These are phyloP conservation scores for Penicillium sp. DNA, from an alignment of 2,329 filamentous ascomycete genomes.

Conservation along the genomic window DNA sequence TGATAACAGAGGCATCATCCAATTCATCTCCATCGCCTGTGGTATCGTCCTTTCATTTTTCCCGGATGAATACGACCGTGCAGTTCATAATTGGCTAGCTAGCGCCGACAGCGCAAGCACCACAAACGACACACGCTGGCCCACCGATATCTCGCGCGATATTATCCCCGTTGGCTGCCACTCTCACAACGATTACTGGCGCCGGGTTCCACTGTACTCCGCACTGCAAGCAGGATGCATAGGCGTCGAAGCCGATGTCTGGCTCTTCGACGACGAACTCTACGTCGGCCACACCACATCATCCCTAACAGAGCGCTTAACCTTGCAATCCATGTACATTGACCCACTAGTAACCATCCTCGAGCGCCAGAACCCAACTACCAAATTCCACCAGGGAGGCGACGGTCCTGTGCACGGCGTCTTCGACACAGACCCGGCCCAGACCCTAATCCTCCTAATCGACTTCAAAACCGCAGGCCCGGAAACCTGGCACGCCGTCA, in stretches of 20 bases:
- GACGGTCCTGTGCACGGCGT: constrained; percentile 45
- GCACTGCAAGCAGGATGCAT: constrained; percentile 55
- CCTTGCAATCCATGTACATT: constrained; percentile 53
- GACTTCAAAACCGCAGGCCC: constrained; percentile 50
- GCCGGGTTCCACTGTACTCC: constrained; percentile 54
- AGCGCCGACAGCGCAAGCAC: constrained; percentile 35
- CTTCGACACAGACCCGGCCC: constrained; percentile 50
- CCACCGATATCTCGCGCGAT: constrained; percentile 51
- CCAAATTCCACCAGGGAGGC: constrained; percentile 34
- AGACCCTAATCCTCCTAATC: constrained; percentile 53
- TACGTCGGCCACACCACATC: constrained; percentile 55
- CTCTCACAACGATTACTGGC: constrained; percentile 61
- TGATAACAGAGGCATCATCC: constrained; percentile 38
- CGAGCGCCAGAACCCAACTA: constrained; percentile 49
- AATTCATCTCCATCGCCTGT: constrained; percentile 40
- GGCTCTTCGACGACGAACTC: constrained; percentile 54
- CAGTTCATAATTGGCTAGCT: constrained; percentile 42
- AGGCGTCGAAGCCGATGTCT: constrained; percentile 58
- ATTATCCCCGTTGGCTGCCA: constrained; percentile 53
- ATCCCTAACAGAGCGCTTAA: constrained; percentile 47
- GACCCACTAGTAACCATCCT: constrained; percentile 52
- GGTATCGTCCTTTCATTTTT: constrained; percentile 43
- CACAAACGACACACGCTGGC: constrained; percentile 41
- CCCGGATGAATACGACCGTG: constrained; percentile 42
- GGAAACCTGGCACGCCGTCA: constrained; percentile 38